A percentile compares a stretch with the other conserved stretches of the same genome.
phyloP scores from a whole-genome alignment of 352 stramenopile genomes.

The Globisporangium mamillatum region DNA sequence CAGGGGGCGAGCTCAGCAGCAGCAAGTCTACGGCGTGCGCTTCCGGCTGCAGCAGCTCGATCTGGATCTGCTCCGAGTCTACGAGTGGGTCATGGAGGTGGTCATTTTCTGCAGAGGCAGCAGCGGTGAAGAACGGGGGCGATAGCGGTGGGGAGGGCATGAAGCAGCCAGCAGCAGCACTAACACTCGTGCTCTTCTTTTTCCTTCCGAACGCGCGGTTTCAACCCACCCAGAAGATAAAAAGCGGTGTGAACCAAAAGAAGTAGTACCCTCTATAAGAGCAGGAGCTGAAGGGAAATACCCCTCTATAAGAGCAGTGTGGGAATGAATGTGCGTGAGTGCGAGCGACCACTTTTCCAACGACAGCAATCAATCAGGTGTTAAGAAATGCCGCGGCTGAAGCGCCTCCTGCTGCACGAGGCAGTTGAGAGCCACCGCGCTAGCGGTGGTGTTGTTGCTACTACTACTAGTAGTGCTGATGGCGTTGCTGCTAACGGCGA shows the following conservation, averaged over 20 bases:
- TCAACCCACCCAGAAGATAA: constrained; percentile 11
- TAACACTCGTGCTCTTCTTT: background rate
- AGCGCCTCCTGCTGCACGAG: constrained; percentile 25
- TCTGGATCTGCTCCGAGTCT: background rate
- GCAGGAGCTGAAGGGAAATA: background rate
- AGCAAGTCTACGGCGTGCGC: background rate
- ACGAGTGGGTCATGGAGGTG: background rate
- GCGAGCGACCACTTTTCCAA: background rate
- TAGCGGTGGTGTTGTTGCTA: background rate
- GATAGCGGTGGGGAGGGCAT: background rate
- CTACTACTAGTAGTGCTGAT: background rate
- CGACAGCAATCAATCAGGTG: background rate
- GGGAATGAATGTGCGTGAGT: background rate
- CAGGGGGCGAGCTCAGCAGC: constrained; percentile 12
- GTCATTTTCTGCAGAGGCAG: background rate
- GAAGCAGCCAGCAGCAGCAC: background rate
- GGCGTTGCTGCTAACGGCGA: background rate
- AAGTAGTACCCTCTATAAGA: constrained; percentile 16
- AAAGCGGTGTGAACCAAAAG: background rate
- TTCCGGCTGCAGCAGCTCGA: background rate
- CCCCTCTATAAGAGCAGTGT: constrained; percentile 7
- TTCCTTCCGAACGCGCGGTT: constrained; percentile 9
- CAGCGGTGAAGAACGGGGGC: background rate
- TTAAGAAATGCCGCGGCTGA: constrained; percentile 37
- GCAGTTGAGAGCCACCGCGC: background rate